Base-by-base conservation (phyloP, 257 asterid species). In the Fraxinus cuspidata region DNA sequence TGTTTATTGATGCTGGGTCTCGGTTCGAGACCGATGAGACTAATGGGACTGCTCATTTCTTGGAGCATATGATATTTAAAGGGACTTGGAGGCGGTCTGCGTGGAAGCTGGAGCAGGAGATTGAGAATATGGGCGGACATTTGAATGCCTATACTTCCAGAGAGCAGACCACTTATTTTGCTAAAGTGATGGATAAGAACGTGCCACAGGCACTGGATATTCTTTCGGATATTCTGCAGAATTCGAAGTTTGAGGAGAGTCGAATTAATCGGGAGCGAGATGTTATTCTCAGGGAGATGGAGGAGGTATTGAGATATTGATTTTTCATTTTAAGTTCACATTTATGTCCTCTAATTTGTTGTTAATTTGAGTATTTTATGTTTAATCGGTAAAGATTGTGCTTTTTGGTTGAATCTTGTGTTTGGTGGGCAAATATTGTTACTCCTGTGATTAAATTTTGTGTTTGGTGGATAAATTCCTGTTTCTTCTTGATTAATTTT, bases 91-190 rank as follows among this genome's bases (percentile, higher is more conserved):
- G 73, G 85, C 83, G 99, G 79, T 79, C 75, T 1, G 90, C 97
- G 38, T 84, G 96, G 80, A 84, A 77, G 3, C 77, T 96, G 88
- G 99, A 96, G 88, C 97, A 96, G 89, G 97, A 93, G 89, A 89
- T 95, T 88, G 99, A 95, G 91, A 90, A 95, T 80, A 91, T 95
- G 92, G 99, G 99, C 0, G 99, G 98, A 7, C 99, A 95, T 88
- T 84, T 93, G 90, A 95, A 95, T 87, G 99, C 99, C 38, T 95
- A 95, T 49, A 96, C 99, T 67, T 89, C 96, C 29, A 87, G 99
- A 71, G 99, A 96, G 79, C 99, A 96, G 89, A 96, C 99, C 0
- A 88, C 98, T 0, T 96, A 90, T 78, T 96, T 90, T 35, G 99
- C 99, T 0, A 96, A 96, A 75, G 98, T 93, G 73, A 67, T 85